These are phyloP conservation scores for Margaritispora aquatica DNA, from an alignment of 495 filamentous ascomycete genomes.

Conservation along the genomic window DNA sequence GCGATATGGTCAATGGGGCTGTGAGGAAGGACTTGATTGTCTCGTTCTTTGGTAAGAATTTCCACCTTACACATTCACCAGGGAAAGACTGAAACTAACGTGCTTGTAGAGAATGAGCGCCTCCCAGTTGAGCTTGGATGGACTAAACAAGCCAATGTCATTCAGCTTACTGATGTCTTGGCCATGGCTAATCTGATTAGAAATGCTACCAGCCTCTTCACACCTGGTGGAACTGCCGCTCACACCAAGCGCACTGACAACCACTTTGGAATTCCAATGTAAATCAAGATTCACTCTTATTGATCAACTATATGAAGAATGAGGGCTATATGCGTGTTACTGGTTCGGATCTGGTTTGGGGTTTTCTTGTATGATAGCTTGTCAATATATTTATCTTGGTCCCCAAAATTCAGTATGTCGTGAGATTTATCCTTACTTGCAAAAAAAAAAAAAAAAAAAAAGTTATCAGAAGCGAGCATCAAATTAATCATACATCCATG, in stretches of 20 bases:
- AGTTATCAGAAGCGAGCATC: no score
- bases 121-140: conserved; percentile 42
- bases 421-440: no score
- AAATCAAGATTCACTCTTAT: no score
- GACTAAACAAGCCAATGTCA: background rate
- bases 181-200: background rate
- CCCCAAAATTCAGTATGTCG: no score
- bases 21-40: conserved; percentile 32
- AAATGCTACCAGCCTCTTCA: conserved; percentile 8
- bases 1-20: conserved; percentile 28
- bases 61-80: background rate
- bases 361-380: no score
- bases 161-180: background rate
- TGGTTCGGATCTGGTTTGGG: no score
- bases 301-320: no score
- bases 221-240: background rate
- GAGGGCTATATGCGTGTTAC: no score
- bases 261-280: background rate
- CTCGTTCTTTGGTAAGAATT: conserved; percentile 32
- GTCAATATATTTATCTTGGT: no score
- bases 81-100: background rate
- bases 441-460: no score
- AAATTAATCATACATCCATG: no score
- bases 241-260: background rate
- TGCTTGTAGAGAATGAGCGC: conserved; percentile 42